phyloP scores from a whole-genome alignment of 495 filamentous ascomycete species.

The Penicillium chermesinum region DNA sequence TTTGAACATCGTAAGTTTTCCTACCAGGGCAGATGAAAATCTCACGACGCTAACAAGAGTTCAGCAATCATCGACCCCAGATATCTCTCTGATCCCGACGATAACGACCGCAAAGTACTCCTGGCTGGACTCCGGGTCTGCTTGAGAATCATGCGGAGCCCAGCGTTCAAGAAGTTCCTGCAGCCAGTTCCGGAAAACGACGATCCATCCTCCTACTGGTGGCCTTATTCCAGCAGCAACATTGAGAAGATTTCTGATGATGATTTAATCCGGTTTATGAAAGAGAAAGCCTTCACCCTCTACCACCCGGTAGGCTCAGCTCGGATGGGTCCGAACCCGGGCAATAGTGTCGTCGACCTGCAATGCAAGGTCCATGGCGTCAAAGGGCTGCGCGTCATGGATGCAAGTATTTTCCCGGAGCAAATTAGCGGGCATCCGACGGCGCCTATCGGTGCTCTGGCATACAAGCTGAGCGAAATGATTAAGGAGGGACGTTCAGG shows the following conservation, averaged over 20 bases:
- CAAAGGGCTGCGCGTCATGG: slow-evolving; percentile 42
- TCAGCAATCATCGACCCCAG: slow-evolving; percentile 21
- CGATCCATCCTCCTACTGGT: slow-evolving; percentile 19
- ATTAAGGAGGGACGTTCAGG: slow-evolving; percentile 8
- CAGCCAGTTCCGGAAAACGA: slow-evolving; percentile 15
- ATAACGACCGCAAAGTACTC: slow-evolving; percentile 18
- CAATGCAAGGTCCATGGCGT: slow-evolving; percentile 47
- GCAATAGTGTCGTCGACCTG: slow-evolving; percentile 41
- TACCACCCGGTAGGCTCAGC: slow-evolving; percentile 24
- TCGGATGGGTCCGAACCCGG: slow-evolving; percentile 17
- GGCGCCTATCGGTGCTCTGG: slow-evolving; percentile 21
- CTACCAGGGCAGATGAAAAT: background rate
- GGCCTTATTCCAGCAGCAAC: slow-evolving; percentile 22
- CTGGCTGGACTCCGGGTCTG: slow-evolving; percentile 15
- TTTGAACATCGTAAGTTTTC: slow-evolving; percentile 15
- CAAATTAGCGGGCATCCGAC: slow-evolving; percentile 22
- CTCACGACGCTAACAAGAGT: background rate
- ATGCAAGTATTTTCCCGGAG: slow-evolving; percentile 26
- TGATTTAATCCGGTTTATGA: slow-evolving; percentile 17
- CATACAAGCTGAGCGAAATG: slow-evolving; percentile 16
- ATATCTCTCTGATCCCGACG: slow-evolving; percentile 16
- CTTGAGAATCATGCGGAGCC: slow-evolving; percentile 15
- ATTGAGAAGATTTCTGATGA: slow-evolving; percentile 21
- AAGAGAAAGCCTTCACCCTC: slow-evolving; percentile 23
- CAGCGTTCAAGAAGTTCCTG: slow-evolving; percentile 15